Evolutionary conservation across 2,329 filamentous ascomycete genomes (phyloP).

Genomic region (Paracoccidioides lutzii): DNA sequence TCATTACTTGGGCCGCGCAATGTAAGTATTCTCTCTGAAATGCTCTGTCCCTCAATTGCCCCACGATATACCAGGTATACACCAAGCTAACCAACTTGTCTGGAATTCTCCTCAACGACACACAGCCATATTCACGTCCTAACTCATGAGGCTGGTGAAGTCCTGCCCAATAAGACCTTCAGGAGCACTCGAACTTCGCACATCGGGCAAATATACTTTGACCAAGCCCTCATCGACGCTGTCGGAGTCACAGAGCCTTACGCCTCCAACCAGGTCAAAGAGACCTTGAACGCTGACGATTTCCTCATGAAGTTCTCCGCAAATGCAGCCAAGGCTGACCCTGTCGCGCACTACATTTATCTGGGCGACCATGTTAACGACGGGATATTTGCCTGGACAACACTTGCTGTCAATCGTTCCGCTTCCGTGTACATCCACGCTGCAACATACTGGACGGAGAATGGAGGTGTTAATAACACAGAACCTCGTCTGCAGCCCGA

Average conservation of each 20-base stretch:
- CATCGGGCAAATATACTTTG: conserved; percentile 53
- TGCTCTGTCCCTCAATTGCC: conserved; percentile 9
- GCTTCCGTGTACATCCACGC: conserved; percentile 18
- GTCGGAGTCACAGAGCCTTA: conserved; percentile 41
- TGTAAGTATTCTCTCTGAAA: conserved; percentile 30
- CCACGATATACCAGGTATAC: not conserved
- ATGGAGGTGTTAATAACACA: conserved; percentile 18
- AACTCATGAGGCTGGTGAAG: conserved; percentile 20
- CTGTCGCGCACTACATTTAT: conserved; percentile 45
- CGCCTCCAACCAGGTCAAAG: conserved; percentile 32
- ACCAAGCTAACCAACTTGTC: not conserved
- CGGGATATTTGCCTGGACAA: conserved; percentile 44
- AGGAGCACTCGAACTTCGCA: conserved; percentile 41
- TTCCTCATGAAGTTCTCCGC: conserved; percentile 37
- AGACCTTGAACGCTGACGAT: conserved; percentile 43
- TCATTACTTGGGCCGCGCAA: conserved; percentile 14
- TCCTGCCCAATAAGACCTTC: conserved; percentile 40
- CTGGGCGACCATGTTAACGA: conserved; percentile 41
- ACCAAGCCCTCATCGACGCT: conserved; percentile 42
- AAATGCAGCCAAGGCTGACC: conserved; percentile 39
- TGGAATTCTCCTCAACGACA: no score
- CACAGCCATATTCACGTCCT: conserved; percentile 25
- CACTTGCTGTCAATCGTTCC: conserved; percentile 37
- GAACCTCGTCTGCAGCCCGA: not conserved
- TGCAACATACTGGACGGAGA: conserved; percentile 22